These are phyloP conservation scores for Noccaea bulbosa DNA, from an alignment of 345 rosid species.

Conservation along the genomic window DNA sequence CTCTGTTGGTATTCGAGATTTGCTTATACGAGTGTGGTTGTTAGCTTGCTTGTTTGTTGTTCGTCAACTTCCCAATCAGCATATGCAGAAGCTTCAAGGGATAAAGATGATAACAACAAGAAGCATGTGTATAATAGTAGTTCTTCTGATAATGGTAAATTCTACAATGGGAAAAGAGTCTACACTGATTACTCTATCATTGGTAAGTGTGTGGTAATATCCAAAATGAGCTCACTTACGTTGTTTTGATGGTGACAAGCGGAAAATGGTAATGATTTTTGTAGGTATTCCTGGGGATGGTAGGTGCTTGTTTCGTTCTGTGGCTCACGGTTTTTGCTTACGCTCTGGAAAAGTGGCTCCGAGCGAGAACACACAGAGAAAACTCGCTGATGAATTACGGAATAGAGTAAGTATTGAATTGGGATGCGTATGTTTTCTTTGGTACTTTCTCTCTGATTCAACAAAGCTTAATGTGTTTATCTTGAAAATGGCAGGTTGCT, in stretches of 20 bases:
- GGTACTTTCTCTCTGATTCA: background rate
- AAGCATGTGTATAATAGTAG: conserved; percentile 3
- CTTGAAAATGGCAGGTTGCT: conserved; percentile 70
- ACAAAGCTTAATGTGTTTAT: background rate
- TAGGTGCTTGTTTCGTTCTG: conserved; percentile 93
- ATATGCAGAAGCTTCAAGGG: conserved; percentile 60
- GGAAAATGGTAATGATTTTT: conserved; percentile 28
- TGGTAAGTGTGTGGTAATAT: conserved; percentile 50
- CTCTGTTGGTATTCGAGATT: conserved; percentile 52
- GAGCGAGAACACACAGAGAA: conserved; percentile 63
- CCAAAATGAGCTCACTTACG: background rate
- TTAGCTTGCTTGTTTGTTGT: conserved; percentile 72
- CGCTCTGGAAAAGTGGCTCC: conserved; percentile 73
- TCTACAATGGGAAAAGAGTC: conserved; percentile 73
- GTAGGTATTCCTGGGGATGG: conserved; percentile 98
- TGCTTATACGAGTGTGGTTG: conserved; percentile 55
- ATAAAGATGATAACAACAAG: conserved; percentile 45
- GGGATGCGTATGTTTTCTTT: background rate
- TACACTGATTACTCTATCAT: conserved; percentile 78
- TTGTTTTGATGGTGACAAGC: background rate
- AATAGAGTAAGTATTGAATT: conserved; percentile 44
- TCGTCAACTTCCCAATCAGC: conserved; percentile 65
- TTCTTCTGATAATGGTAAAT: conserved; percentile 40
- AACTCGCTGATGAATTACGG: conserved; percentile 86
- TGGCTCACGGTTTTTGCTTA: conserved; percentile 83